Evolutionary conservation across 2,329 filamentous ascomycete genomes (phyloP).

Genomic region (Kalaharituber pfeilii): DNA sequence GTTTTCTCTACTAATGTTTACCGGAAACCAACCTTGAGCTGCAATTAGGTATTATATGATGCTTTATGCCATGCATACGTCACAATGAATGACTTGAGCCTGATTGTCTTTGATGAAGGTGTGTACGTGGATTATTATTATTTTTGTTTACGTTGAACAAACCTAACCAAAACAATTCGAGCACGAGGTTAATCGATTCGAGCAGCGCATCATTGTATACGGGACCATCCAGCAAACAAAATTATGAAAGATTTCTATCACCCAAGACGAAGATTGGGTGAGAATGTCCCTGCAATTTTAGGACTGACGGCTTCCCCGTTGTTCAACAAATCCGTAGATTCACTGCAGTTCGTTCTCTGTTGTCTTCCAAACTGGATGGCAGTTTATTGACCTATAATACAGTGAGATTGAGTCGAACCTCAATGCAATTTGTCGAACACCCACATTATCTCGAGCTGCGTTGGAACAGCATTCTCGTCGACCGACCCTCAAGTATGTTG

Average conservation of each 20-base stretch:
- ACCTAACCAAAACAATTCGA: background rate
- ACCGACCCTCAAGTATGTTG: conserved; percentile 37
- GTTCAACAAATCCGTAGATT: conserved; percentile 38
- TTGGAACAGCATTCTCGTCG: conserved; percentile 49
- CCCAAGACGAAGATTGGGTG: conserved; percentile 28
- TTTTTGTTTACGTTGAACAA: background rate
- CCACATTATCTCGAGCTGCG: conserved; percentile 50
- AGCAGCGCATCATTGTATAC: conserved; percentile 62
- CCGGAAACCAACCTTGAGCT: background rate
- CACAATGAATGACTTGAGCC: conserved; percentile 40
- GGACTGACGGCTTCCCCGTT: conserved; percentile 70
- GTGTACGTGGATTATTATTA: conserved; percentile 12
- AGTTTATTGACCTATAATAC: no score
- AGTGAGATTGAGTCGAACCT: conserved; percentile 49
- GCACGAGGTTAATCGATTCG: conserved; percentile 3
- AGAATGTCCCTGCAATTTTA: conserved; percentile 45
- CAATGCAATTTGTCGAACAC: conserved; percentile 50
- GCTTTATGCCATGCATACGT: conserved; percentile 62
- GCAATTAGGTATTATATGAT: conserved; percentile 38
- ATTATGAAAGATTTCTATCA: conserved; percentile 63
- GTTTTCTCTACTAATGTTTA: no score
- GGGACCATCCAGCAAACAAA: conserved; percentile 44
- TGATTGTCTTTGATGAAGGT: conserved; percentile 78
- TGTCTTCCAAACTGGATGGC: no score
- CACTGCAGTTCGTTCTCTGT: conserved; percentile 36